Conservation (phyloP, 2,329 filamentous ascomycete species). For the Epichloe amarillans region DNA sequence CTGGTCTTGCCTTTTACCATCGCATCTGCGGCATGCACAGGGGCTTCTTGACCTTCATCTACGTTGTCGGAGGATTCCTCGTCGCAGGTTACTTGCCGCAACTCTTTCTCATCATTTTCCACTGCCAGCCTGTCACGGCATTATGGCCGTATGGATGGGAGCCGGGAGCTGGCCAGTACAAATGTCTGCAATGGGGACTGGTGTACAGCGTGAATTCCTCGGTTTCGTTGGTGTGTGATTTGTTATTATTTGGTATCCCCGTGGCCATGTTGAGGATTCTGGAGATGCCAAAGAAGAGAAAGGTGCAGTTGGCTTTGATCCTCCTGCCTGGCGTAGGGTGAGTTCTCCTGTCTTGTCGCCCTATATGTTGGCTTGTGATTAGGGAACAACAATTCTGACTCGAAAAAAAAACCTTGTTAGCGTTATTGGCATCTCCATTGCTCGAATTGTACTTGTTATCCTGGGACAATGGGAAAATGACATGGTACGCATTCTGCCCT, state of each 20-base stretch:
- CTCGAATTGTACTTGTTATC: slow-evolving; percentile 33
- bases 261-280: slow-evolving; percentile 32
- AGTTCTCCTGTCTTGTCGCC: slow-evolving; percentile 10
- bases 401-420: slow-evolving; percentile 13
- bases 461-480: slow-evolving; percentile 32
- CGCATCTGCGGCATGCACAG: slow-evolving; percentile 28
- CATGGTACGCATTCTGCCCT: slow-evolving; percentile 9
- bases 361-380: not conserved
- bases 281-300: slow-evolving; percentile 28
- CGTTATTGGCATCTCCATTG: slow-evolving; percentile 34
- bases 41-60: slow-evolving; percentile 22
- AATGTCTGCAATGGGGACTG: slow-evolving; percentile 34
- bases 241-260: slow-evolving; percentile 36
- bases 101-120: slow-evolving; percentile 35
- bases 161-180: slow-evolving; percentile 23
- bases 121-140: slow-evolving; percentile 35
- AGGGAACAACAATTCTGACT: not conserved
- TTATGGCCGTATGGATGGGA: slow-evolving; percentile 40
- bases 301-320: slow-evolving; percentile 33
- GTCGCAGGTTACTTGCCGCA: slow-evolving; percentile 32
- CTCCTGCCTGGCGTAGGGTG: slow-evolving; percentile 35
- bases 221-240: slow-evolving; percentile 34
- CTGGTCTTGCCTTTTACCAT: slow-evolving; percentile 37
- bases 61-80: slow-evolving; percentile 22
- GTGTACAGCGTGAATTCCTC: slow-evolving; percentile 38